Percentiles rank a stretch among this genome's conserved stretches.
Conservation (phyloP, 768 basidiomycete genomes). For the Panellus pusillus region DNA sequence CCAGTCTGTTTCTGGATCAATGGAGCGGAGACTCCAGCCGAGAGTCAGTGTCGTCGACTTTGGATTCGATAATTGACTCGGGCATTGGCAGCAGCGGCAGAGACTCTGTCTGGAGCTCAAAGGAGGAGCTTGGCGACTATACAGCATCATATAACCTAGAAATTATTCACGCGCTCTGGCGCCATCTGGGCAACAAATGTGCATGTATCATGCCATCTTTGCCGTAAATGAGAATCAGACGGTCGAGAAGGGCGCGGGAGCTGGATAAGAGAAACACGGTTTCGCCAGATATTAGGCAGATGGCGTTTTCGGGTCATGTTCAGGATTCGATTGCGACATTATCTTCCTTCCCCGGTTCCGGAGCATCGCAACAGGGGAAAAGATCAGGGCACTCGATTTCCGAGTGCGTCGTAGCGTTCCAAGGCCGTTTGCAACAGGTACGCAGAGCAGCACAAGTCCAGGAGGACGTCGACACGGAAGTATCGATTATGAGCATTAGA, state of each 20-base stretch:
- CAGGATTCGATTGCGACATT: too few species aligned
- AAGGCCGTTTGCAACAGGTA: too few species aligned
- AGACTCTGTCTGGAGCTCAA: too few species aligned
- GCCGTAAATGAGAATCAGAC: neutral
- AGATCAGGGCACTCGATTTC: too few species aligned
- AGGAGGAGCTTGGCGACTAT: too few species aligned
- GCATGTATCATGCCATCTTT: constrained; percentile 12
- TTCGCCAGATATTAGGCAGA: neutral
- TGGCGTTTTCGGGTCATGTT: neutral
- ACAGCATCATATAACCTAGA: constrained; percentile 1
- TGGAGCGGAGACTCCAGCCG: neutral
- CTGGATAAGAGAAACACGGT: neutral
- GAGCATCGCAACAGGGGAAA: too few species aligned
- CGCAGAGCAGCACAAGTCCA: too few species aligned
- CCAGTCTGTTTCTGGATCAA: constrained; percentile 14
- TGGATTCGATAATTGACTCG: neutral
- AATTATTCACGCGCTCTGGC: neutral
- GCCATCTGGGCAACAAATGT: constrained; percentile 14
- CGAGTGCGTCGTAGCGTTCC: too few species aligned
- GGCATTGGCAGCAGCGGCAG: neutral
- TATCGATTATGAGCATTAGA: too few species aligned
- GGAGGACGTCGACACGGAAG: too few species aligned
- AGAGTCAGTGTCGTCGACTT: neutral
- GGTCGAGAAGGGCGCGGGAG: neutral
- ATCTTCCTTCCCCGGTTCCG: too few species aligned